Evolutionary conservation across 2,329 filamentous ascomycete genomes (phyloP).

Genomic region (Alternaria metachromatica): DNA sequence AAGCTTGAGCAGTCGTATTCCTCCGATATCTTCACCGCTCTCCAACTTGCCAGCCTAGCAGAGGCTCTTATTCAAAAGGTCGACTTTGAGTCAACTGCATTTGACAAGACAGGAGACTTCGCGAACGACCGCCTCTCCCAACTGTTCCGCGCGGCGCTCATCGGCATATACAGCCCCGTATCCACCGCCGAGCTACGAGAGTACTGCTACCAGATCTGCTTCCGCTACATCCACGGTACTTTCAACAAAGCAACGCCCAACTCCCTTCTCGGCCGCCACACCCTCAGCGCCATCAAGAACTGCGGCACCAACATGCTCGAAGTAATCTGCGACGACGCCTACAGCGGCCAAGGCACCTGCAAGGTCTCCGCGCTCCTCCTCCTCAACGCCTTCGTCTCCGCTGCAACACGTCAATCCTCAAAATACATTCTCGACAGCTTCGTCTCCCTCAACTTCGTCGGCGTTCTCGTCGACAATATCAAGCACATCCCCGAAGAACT

Average conservation of each 20-base stretch:
- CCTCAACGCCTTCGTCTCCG: conserved; percentile 76
- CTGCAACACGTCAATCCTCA: conserved; percentile 75
- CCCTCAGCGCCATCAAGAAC: conserved; percentile 74
- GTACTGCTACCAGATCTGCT: conserved; percentile 90
- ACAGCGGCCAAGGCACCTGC: conserved; percentile 79
- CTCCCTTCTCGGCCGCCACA: conserved; percentile 54
- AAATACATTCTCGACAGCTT: conserved; percentile 79
- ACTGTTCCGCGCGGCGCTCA: conserved; percentile 85
- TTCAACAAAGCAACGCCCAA: conserved; percentile 52
- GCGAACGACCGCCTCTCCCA: conserved; percentile 90
- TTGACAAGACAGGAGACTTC: conserved; percentile 66
- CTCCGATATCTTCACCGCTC: conserved; percentile 71
- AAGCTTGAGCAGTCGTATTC: conserved; percentile 81
- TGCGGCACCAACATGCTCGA: conserved; percentile 84
- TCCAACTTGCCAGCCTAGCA: conserved; percentile 78
- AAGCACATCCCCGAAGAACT: conserved; percentile 75
- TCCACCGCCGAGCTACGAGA: conserved; percentile 76
- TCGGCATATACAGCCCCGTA: conserved; percentile 76
- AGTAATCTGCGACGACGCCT: conserved; percentile 90
- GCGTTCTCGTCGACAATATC: conserved; percentile 87
- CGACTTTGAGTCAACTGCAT: conserved; percentile 60
- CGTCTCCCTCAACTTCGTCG: conserved; percentile 86
- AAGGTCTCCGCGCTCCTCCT: conserved; percentile 86
- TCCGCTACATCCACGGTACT: conserved; percentile 80
- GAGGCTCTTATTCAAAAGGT: conserved; percentile 75